Conservation (phyloP, 371 early-diverging fungal species). For the Mortierella sp. region DNA sequence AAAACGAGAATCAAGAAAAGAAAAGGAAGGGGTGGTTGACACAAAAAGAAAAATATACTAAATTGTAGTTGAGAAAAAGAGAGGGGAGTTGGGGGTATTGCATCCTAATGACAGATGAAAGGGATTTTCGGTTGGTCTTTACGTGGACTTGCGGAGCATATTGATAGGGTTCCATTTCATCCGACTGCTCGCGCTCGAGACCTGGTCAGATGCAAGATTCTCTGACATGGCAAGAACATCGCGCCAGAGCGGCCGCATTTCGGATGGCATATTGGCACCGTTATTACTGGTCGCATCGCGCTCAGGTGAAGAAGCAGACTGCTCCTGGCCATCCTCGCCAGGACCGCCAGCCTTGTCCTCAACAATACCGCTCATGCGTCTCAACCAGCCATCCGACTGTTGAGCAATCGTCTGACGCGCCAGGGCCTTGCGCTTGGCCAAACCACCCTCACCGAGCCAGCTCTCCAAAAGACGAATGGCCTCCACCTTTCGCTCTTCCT, state of each 20-base stretch:
- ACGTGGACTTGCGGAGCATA: constrained; percentile 39
- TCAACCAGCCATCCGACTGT: constrained; percentile 47
- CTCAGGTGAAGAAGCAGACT: constrained; percentile 19
- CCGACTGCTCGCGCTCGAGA: constrained; percentile 30
- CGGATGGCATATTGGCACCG: constrained; percentile 27
- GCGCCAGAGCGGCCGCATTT: constrained; percentile 42
- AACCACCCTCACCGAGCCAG: constrained; percentile 46
- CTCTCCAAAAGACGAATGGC: constrained; percentile 45
- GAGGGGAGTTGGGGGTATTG: constrained; percentile 6
- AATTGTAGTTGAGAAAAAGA: background rate
- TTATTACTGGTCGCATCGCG: background rate
- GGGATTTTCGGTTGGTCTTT: background rate
- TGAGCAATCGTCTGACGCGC: constrained; percentile 29
- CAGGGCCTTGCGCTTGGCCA: constrained; percentile 36
- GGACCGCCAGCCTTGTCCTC: constrained; percentile 18
- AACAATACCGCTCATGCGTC: constrained; percentile 51
- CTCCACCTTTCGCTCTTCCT: constrained; percentile 49
- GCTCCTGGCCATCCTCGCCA: background rate
- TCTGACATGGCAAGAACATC: constrained; percentile 34
- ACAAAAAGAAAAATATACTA: background rate
- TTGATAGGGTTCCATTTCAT: constrained; percentile 51
- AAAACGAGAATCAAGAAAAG: background rate
- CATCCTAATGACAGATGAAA: background rate
- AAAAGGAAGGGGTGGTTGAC: background rate
- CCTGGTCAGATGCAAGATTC: constrained; percentile 30